Conservation (phyloP, 441 rosid genomes). For the Populus hybrid region DNA sequence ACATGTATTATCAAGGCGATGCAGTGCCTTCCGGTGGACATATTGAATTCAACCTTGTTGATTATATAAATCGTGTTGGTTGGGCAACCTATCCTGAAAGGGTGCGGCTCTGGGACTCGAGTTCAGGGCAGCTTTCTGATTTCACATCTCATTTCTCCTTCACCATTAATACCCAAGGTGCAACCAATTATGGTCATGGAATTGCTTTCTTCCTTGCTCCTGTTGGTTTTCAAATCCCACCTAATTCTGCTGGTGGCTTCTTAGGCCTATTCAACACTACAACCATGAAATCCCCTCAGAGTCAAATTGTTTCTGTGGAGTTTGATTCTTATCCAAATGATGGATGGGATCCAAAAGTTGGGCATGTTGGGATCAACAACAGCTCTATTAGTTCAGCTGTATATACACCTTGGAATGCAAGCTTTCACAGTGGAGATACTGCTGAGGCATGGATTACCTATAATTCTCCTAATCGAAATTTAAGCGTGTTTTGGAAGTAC, state of each 20-base stretch:
- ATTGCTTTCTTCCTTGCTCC: conserved; percentile 53
- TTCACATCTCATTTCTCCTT: conserved; percentile 48
- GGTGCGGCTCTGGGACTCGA: conserved; percentile 45
- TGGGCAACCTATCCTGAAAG: conserved; percentile 38
- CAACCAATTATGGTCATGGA: conserved; percentile 28
- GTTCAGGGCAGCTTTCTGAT: conserved; percentile 31
- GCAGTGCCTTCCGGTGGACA: too few relatives aligned
- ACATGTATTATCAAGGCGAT: too few relatives aligned
- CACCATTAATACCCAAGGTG: conserved; percentile 22
- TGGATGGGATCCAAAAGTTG: conserved; percentile 45
- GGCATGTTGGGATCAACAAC: conserved; percentile 44
- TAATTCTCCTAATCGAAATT: conserved; percentile 23
- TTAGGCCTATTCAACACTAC: conserved; percentile 42
- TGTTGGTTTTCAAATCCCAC: conserved; percentile 37
- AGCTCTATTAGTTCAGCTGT: conserved; percentile 30
- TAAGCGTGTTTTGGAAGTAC: conserved; percentile 34
- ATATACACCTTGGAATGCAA: conserved; percentile 31
- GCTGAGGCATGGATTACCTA: conserved; percentile 30
- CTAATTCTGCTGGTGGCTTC: conserved; percentile 45
- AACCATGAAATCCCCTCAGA: conserved; percentile 18
- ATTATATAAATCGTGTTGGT: conserved; percentile 43
- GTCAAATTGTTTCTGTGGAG: conserved; percentile 38
- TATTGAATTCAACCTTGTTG: conserved; percentile 3
- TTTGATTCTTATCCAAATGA: conserved; percentile 38
- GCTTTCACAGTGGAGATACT: conserved; percentile 24